Percentiles rank a stretch among this genome's conserved stretches.
Evolutionary conservation across 768 basidiomycete species (phyloP).

Genomic region (Trametes gibbosa): DNA sequence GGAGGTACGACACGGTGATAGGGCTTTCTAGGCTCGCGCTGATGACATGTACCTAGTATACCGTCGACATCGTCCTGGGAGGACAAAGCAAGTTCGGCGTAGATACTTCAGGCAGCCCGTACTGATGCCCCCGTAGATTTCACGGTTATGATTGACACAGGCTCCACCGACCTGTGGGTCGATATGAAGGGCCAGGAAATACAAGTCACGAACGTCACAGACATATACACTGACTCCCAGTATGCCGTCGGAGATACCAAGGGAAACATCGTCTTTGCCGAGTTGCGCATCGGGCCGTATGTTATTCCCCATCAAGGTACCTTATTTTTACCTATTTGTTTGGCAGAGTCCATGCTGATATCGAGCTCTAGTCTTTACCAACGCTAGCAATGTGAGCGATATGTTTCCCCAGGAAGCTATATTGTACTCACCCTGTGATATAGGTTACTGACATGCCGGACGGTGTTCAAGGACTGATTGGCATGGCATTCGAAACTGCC

Average conservation of each 20-base stretch:
- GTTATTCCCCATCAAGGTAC: conserved; percentile 59
- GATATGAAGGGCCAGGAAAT: conserved; percentile 5
- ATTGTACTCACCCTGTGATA: neutral
- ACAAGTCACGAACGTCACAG: conserved; percentile 30
- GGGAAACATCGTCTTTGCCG: conserved; percentile 35
- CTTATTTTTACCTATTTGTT: conserved; percentile 20
- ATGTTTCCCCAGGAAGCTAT: too few species aligned
- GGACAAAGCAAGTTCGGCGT: neutral
- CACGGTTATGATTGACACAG: conserved; percentile 34
- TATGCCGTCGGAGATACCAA: conserved; percentile 41
- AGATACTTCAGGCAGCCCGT: too few species aligned
- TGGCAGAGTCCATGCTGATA: too few species aligned
- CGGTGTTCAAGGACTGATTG: conserved; percentile 65
- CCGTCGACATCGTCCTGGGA: neutral
- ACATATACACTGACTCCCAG: conserved; percentile 30
- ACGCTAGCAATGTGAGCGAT: conserved; percentile 18
- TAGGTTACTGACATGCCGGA: conserved; percentile 35
- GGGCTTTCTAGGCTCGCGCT: too few species aligned
- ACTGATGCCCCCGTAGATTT: conserved; percentile 20
- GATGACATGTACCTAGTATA: neutral
- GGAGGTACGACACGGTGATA: neutral
- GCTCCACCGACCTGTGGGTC: conserved; percentile 36
- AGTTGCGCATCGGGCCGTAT: conserved; percentile 36
- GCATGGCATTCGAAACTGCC: conserved; percentile 80
- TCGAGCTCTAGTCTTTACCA: conserved; percentile 43